These are phyloP conservation scores for Yarrowia galli DNA, from an alignment of 1,139 yeast species.

Conservation along the genomic window DNA sequence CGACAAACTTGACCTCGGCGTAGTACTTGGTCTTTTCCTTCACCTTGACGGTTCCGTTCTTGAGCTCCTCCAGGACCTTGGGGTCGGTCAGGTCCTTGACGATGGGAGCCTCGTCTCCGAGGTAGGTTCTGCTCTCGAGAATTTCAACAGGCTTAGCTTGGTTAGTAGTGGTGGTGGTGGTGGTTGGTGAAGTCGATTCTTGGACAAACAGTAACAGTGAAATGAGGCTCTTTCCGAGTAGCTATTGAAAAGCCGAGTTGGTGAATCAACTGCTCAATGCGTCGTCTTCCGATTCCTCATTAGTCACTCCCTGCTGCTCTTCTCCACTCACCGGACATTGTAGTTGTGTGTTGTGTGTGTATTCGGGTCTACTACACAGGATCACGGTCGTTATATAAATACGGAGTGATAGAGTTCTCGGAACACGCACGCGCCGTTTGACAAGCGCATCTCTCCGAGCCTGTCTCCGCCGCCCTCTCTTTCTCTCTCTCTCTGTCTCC, in stretches of 20 bases:
- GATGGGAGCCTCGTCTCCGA: constrained; percentile 61
- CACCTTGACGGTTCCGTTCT: constrained; percentile 69
- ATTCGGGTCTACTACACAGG: not conserved
- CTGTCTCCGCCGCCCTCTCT: not conserved
- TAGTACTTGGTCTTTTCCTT: constrained; percentile 81
- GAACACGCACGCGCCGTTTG: constrained; percentile 23
- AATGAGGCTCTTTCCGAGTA: no score
- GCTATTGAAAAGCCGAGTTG: no score
- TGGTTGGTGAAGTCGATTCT: no score
- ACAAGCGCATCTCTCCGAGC: not conserved
- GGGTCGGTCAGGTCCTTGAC: constrained; percentile 65
- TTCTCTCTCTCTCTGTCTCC: no score
- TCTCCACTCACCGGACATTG: constrained; percentile 20
- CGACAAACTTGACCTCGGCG: constrained; percentile 76
- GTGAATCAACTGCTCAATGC: no score
- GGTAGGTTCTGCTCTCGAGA: constrained; percentile 73
- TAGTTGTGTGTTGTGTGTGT: not conserved
- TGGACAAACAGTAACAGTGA: no score
- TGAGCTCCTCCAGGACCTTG: constrained; percentile 50
- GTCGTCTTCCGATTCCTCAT: no score
- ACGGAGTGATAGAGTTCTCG: constrained; percentile 21
- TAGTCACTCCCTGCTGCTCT: not conserved
- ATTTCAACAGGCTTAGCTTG: constrained; percentile 61
- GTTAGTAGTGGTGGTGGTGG: constrained; percentile 40
- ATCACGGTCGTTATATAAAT: not conserved